A percentile compares a stretch with the other conserved stretches of the same genome.
These are phyloP conservation scores for Beauveria medogensis DNA, from an alignment of 2,329 filamentous ascomycete species.

Conservation along the genomic window DNA sequence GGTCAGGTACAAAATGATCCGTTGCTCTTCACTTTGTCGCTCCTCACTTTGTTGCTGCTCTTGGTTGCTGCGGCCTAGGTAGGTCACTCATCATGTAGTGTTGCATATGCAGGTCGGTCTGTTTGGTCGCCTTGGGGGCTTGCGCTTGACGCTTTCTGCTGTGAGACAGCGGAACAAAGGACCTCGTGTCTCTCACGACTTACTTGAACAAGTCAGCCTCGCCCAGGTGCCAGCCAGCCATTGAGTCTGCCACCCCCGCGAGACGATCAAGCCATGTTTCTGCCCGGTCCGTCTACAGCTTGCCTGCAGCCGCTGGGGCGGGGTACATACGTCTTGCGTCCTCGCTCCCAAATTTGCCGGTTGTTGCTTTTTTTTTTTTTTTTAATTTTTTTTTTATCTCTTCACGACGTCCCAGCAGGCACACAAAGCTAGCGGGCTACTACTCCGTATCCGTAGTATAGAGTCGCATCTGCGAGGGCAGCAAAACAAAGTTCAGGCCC, in stretches of 20 bases:
- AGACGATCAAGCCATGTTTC: neutral
- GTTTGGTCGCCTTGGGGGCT: neutral
- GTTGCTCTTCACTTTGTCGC: neutral
- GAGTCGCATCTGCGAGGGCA: neutral
- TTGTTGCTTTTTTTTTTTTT: neutral
- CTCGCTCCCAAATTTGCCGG: neutral
- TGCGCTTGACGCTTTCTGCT: neutral
- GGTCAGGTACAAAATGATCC: neutral
- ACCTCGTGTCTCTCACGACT: neutral
- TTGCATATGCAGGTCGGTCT: neutral
- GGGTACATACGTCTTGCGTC: neutral
- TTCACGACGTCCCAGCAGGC: neutral
- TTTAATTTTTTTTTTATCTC: too few species aligned
- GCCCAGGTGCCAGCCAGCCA: neutral
- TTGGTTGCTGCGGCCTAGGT: neutral
- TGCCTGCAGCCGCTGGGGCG: constrained; percentile 3
- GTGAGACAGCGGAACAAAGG: neutral
- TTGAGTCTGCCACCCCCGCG: neutral
- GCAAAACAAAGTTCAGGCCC: neutral
- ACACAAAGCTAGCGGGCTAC: neutral
- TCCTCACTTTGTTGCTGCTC: too few species aligned
- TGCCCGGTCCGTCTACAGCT: neutral
- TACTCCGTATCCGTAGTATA: too few species aligned
- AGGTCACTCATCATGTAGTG: neutral
- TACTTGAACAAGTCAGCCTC: neutral